Evolutionary conservation across 345 rosid genomes (phyloP).

Genomic region (Iberis pinnata): DNA sequence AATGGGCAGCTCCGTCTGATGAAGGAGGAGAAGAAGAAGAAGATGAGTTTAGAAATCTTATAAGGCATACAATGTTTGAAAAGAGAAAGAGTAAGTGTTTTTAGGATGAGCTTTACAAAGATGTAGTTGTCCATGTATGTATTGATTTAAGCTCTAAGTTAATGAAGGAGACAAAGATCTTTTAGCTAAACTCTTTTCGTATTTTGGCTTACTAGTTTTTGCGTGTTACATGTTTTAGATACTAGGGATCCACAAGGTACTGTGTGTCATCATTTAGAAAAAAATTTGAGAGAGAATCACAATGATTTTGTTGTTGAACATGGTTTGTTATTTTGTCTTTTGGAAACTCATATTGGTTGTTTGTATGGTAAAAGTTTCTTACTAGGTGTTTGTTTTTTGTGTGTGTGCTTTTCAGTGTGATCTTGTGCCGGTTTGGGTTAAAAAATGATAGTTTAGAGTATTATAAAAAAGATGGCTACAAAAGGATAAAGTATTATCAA

Average conservation of each 20-base stretch:
- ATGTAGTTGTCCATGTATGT: conserved; percentile 85
- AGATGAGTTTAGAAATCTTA: conserved; percentile 83
- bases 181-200: neutral
- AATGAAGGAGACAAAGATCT: neutral
- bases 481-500: too few relatives aligned
- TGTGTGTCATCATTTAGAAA: conserved; percentile 81
- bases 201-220: conserved; percentile 1
- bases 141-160: neutral
- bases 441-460: conserved; percentile 82
- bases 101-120: conserved; percentile 99
- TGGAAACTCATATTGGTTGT: neutral
- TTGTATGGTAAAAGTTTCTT: neutral
- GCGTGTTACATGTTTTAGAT: conserved; percentile 70
- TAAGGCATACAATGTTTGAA: conserved; percentile 93
- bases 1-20: conserved; percentile 33
- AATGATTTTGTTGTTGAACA: conserved; percentile 85
- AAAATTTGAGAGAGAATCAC: conserved; percentile 85
- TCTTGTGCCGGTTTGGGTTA: conserved; percentile 95
- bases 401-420: conserved; percentile 52
- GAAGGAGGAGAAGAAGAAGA: conserved; percentile 49
- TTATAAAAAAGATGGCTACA: too few relatives aligned
- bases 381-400: neutral
- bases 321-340: conserved; percentile 40
- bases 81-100: conserved; percentile 97
- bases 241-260: conserved; percentile 96